phyloP scores from a whole-genome alignment of 2,329 filamentous ascomycete genomes.

The Aureobasidium sp. region DNA sequence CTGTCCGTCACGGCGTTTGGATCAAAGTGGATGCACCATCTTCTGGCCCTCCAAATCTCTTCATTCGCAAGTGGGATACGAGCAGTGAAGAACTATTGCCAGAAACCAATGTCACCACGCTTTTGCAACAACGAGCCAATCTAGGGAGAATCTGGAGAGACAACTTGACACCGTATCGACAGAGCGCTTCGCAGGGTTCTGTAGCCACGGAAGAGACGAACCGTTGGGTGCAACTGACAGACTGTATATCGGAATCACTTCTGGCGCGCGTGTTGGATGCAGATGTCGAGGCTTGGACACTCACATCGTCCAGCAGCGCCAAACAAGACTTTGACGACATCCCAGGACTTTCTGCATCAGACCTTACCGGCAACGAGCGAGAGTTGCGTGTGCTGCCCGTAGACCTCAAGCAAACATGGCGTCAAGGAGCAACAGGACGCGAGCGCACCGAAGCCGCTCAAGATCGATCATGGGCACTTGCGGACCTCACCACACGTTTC shows the following conservation, averaged over 20 bases:
- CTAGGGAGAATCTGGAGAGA: slow-evolving; percentile 48
- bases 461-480: slow-evolving; percentile 54
- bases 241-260: slow-evolving; percentile 38
- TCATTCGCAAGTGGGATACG: slow-evolving; percentile 49
- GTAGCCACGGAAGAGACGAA: slow-evolving; percentile 31
- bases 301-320: slow-evolving; percentile 51
- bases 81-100: slow-evolving; percentile 37
- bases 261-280: slow-evolving; percentile 43
- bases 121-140: slow-evolving; percentile 45
- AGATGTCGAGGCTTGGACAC: slow-evolving; percentile 41
- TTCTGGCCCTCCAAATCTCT: slow-evolving; percentile 30
- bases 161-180: slow-evolving; percentile 40
- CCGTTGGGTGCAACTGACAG: slow-evolving; percentile 47
- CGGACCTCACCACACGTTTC: slow-evolving; percentile 37
- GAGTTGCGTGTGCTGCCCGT: slow-evolving; percentile 49
- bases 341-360: slow-evolving; percentile 40
- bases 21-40: slow-evolving; percentile 36
- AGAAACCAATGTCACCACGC: slow-evolving; percentile 33
- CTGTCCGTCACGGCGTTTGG: slow-evolving; percentile 54
- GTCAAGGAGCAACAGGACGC: slow-evolving; percentile 50
- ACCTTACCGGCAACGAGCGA: slow-evolving; percentile 30
- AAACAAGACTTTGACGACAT: slow-evolving; percentile 49
- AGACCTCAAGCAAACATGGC: slow-evolving; percentile 54
- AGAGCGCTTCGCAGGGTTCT: slow-evolving; percentile 28
- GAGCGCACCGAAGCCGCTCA: slow-evolving; percentile 54